Conservation (phyloP, 352 stramenopile genomes). For the Phytophthora melonis region DNA sequence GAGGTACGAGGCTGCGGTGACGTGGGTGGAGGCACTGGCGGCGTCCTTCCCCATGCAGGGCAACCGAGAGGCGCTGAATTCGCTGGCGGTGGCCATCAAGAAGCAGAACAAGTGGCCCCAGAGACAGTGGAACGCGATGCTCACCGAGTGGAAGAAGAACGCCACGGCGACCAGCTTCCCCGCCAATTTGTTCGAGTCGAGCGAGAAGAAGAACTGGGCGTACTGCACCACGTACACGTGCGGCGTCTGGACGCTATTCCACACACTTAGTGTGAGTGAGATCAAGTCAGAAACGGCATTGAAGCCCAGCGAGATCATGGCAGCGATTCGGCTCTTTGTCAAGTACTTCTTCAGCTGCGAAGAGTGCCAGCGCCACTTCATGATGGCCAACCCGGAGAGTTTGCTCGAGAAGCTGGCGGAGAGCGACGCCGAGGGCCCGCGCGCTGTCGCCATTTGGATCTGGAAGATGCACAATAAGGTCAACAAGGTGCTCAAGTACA, state of each 20-base stretch:
- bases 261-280: slow-evolving; percentile 64
- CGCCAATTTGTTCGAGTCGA: slow-evolving; percentile 58
- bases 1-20: slow-evolving; percentile 63
- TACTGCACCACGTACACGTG: slow-evolving; percentile 84
- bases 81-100: slow-evolving; percentile 47
- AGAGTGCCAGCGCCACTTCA: slow-evolving; percentile 77
- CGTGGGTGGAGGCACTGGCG: slow-evolving; percentile 69
- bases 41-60: slow-evolving; percentile 69
- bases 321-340: slow-evolving; percentile 73
- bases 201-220: slow-evolving; percentile 60
- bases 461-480: slow-evolving; percentile 89
- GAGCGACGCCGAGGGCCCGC: slow-evolving; percentile 48
- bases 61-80: slow-evolving; percentile 60
- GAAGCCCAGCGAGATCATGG: slow-evolving; percentile 65
- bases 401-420: slow-evolving; percentile 57
- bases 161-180: slow-evolving; percentile 62
- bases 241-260: slow-evolving; percentile 83
- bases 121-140: slow-evolving; percentile 55
- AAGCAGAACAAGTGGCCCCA: slow-evolving; percentile 55
- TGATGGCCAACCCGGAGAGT: slow-evolving; percentile 67
- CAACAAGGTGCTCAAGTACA: slow-evolving; percentile 81
- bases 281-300: slow-evolving; percentile 41
- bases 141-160: slow-evolving; percentile 71
- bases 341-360: slow-evolving; percentile 86
- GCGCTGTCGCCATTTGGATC: slow-evolving; percentile 73